These are phyloP conservation scores for Myriosclerotinia duriaeana DNA, from an alignment of 2,329 filamentous ascomycete species.

Conservation along the genomic window DNA sequence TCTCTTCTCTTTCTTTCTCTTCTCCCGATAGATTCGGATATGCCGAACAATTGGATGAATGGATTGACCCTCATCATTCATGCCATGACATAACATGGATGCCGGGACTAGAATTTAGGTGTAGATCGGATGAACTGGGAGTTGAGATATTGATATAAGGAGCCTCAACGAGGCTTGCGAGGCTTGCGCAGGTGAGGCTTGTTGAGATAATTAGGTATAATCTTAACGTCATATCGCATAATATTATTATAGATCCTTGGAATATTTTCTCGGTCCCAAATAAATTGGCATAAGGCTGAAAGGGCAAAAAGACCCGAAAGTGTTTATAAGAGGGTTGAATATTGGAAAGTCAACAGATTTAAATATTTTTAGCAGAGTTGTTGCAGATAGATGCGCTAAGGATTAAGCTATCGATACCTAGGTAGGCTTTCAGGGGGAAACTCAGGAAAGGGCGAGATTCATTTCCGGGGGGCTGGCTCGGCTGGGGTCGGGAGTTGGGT, in stretches of 20 bases:
- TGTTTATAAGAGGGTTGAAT: neutral
- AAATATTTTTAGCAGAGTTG: no score
- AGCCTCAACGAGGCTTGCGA: neutral
- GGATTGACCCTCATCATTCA: neutral
- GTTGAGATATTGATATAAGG: neutral
- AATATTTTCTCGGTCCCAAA: no score
- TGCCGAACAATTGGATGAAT: neutral
- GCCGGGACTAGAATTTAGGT: neutral
- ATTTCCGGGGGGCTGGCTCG: conserved; percentile 1
- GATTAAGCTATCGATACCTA: neutral
- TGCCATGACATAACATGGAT: neutral
- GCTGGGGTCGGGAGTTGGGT: conserved; percentile 7
- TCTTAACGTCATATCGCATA: neutral
- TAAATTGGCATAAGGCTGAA: neutral
- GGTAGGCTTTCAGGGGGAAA: conserved; percentile 4
- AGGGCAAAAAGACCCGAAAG: neutral
- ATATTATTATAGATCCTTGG: neutral
- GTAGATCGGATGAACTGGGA: neutral
- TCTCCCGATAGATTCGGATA: neutral
- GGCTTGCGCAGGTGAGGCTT: neutral
- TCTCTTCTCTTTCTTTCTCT: no score
- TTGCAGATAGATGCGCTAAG: neutral
- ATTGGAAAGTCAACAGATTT: neutral
- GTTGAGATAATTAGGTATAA: neutral
- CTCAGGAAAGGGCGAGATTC: conserved; percentile 13